phyloP scores from a whole-genome alignment of 148 eudicot species.

The Fagopyrum tataricum region DNA sequence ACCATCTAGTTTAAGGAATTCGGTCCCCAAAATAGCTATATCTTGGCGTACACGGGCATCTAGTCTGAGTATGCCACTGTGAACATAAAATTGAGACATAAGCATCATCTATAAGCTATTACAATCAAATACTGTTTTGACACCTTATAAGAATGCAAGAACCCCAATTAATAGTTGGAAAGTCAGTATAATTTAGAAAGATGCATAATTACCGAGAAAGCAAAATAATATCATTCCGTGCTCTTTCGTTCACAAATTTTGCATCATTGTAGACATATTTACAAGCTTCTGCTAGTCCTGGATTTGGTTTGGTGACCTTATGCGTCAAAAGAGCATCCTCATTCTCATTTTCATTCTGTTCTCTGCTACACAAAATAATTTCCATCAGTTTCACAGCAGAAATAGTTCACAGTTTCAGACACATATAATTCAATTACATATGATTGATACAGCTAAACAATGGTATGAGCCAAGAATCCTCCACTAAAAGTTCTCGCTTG shows the following conservation, averaged over 20 bases:
- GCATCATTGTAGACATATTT: conserved; percentile 77
- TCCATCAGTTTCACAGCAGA: background rate
- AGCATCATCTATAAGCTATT: background rate
- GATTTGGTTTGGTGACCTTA: conserved; percentile 27
- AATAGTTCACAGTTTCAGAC: background rate
- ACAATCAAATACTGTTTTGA: background rate
- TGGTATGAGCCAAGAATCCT: background rate
- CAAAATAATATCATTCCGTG: conserved; percentile 71
- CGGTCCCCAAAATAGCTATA: conserved; percentile 78
- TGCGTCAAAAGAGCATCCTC: conserved; percentile 26
- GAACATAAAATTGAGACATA: conserved; percentile 4
- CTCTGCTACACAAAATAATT: conserved; percentile 27
- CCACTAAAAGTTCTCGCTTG: background rate
- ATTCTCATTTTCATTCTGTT: conserved; percentile 26
- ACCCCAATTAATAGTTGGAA: background rate
- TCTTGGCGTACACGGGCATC: conserved; percentile 96
- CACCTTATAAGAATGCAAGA: background rate
- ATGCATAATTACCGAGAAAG: conserved; percentile 67
- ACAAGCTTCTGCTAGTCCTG: conserved; percentile 68
- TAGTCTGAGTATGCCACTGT: conserved; percentile 66
- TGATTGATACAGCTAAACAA: background rate
- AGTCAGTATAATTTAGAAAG: background rate
- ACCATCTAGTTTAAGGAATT: conserved; percentile 93
- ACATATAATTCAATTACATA: background rate
- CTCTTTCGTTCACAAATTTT: conserved; percentile 83